Percentiles rank a stretch among this genome's conserved stretches.
Conservation (phyloP, 192 early-diverging fungal species). For the Dispira simplex region DNA sequence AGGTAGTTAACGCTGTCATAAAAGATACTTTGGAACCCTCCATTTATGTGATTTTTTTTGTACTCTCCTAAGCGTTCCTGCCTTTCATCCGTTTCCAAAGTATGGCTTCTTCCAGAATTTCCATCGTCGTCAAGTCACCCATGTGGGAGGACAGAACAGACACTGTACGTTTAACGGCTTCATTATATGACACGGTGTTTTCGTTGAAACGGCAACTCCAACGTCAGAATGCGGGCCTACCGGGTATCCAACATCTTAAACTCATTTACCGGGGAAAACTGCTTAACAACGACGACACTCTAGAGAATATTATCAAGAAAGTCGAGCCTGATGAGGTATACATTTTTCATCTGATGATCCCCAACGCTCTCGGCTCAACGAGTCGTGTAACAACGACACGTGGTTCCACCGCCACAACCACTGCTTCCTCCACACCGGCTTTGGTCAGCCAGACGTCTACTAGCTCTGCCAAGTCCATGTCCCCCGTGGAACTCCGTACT, state of each 20-base stretch:
- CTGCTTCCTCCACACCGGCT: too few species aligned
- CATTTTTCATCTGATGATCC: slow-evolving; percentile 6
- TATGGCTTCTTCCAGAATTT: background rate
- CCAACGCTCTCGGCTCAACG: background rate
- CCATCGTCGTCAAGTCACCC: slow-evolving; percentile 3
- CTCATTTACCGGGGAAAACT: background rate
- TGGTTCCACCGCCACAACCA: too few species aligned
- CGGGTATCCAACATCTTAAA: background rate
- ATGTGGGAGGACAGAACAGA: background rate
- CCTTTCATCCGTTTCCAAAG: background rate
- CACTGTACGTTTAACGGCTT: background rate
- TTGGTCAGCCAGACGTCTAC: too few species aligned
- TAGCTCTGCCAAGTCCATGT: too few species aligned
- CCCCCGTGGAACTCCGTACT: too few species aligned
- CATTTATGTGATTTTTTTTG: background rate
- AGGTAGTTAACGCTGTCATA: background rate
- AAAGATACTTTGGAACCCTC: background rate
- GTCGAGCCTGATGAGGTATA: background rate
- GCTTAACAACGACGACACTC: background rate
- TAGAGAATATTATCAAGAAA: background rate
- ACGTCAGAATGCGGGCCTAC: background rate
- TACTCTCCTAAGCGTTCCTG: background rate
- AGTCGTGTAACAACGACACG: too few species aligned
- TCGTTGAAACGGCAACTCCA: background rate
- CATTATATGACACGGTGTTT: background rate